These are phyloP conservation scores for Solanum sitiens DNA, from an alignment of 257 asterid species.

Conservation along the genomic window DNA sequence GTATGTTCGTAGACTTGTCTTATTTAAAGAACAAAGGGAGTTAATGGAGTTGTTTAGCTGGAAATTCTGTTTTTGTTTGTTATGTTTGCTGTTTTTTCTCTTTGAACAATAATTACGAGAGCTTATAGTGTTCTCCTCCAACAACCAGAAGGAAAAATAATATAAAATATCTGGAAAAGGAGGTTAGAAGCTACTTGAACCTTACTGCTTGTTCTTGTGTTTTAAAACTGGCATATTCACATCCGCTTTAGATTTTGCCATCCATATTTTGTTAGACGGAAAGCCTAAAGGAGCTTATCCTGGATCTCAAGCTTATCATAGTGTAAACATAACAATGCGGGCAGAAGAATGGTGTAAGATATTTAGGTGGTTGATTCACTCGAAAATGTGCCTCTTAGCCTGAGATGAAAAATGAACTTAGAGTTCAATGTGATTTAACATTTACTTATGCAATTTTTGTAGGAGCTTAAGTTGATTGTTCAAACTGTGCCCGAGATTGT, in stretches of 20 bases:
- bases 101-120: not conserved
- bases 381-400: not conserved
- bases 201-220: not conserved
- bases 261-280: not conserved
- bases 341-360: not conserved
- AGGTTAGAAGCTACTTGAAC: not conserved
- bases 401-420: not conserved
- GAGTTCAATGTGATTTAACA: not conserved
- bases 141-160: not conserved
- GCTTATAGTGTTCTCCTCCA: not conserved
- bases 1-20: not conserved
- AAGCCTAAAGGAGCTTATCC: not conserved
- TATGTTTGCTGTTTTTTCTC: not conserved
- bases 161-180: not conserved
- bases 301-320: not conserved
- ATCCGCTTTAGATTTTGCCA: not conserved
- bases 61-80: not conserved
- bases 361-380: not conserved
- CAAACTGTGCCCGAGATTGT: constrained; percentile 82
- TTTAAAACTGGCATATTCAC: not conserved
- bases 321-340: not conserved
- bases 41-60: not conserved
- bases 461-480: constrained; percentile 74
- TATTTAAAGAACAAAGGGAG: not conserved
- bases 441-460: not conserved